Evolutionary conservation across 495 filamentous ascomycete species (phyloP).

Genomic region (Penicillium waksmanii): DNA sequence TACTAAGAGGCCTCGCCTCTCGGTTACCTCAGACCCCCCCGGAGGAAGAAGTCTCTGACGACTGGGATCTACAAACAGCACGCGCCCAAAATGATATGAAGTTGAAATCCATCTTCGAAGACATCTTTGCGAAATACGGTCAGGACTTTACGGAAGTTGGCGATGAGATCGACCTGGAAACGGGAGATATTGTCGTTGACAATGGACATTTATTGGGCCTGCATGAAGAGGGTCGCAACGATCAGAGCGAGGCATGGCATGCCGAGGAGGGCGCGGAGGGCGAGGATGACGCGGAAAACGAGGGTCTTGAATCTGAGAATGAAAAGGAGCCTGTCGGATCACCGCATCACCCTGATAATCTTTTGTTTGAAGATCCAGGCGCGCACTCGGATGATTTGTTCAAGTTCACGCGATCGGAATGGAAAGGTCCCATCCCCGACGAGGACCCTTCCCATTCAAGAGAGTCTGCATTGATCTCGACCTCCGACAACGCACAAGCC

Average conservation of each 20-base stretch:
- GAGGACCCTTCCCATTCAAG: not conserved
- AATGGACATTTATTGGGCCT: conserved; percentile 79
- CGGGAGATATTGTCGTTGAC: conserved; percentile 78
- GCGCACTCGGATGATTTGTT: not conserved
- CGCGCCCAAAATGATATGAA: conserved; percentile 63
- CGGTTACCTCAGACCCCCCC: conserved; percentile 46
- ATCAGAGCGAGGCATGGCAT: conserved; percentile 24
- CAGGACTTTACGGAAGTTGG: conserved; percentile 79
- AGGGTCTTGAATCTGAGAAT: not conserved
- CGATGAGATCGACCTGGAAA: conserved; percentile 79
- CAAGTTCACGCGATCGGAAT: not conserved
- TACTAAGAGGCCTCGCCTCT: conserved; percentile 59
- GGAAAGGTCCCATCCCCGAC: not conserved
- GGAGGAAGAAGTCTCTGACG: conserved; percentile 39
- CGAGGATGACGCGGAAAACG: too few relatives aligned
- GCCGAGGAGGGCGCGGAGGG: conserved; percentile 7
- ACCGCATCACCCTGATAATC: not conserved
- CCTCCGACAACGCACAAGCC: not conserved
- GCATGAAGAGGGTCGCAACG: conserved; percentile 53
- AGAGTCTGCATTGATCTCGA: not conserved
- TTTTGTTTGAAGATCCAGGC: not conserved
- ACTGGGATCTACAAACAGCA: conserved; percentile 56
- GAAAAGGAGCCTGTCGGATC: not conserved
- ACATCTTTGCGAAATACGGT: conserved; percentile 86
- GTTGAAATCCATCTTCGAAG: conserved; percentile 80